A percentile compares a stretch with the other conserved stretches of the same genome.
phyloP scores from a whole-genome alignment of 495 filamentous ascomycete genomes.

The Elaphomyces granulatus region DNA sequence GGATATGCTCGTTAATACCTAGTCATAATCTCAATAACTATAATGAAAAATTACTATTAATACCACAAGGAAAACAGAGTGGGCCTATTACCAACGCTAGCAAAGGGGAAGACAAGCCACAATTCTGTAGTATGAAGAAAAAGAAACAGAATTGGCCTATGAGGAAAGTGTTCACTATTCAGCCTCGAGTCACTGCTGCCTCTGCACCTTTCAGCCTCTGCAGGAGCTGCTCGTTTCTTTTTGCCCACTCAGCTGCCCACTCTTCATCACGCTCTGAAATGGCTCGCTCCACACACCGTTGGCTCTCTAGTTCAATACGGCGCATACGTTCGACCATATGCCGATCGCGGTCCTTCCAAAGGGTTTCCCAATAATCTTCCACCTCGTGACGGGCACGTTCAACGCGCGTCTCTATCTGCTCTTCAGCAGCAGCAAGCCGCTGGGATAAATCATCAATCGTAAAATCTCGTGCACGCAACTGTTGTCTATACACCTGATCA shows the following conservation, averaged over 20 bases:
- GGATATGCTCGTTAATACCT: no score
- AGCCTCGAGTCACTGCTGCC: no score
- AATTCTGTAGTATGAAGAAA: no score
- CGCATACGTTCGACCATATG: slow-evolving; percentile 12
- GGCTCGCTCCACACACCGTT: slow-evolving; percentile 3
- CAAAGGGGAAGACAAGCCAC: no score
- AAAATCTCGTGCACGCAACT: slow-evolving; percentile 10
- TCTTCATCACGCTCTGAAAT: slow-evolving; percentile 12
- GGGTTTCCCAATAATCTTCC: slow-evolving; percentile 18
- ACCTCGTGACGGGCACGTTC: slow-evolving; percentile 16
- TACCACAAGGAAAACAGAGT: no score
- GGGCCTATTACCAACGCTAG: no score
- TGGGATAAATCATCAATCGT: slow-evolving; percentile 4
- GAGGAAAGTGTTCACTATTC: no score
- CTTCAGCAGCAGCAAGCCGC: slow-evolving; percentile 1
- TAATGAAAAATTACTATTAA: no score
- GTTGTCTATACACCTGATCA: slow-evolving; percentile 13
- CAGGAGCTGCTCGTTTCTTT: slow-evolving; percentile 9
- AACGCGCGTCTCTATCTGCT: slow-evolving; percentile 3
- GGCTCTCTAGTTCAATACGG: slow-evolving; percentile 8
- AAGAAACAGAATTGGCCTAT: no score
- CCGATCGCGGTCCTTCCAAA: slow-evolving; percentile 16
- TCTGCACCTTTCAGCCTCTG: slow-evolving; percentile 4
- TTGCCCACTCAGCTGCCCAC: slow-evolving; percentile 11
- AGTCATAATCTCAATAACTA: no score